phyloP scores from a whole-genome alignment of 148 eudicot species.

The Hydrangea macrophylla region DNA sequence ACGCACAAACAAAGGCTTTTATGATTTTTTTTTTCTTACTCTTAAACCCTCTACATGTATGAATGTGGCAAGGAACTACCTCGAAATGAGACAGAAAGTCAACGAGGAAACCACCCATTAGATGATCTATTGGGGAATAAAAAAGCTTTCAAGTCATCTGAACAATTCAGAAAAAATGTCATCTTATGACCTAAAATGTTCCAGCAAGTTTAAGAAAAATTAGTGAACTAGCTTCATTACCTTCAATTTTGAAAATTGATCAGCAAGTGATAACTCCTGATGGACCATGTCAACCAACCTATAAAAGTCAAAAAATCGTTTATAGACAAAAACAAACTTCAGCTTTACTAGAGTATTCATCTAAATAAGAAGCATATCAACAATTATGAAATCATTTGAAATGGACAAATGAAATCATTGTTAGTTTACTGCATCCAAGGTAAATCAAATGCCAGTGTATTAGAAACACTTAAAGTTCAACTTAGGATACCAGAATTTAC shows the following conservation, averaged over 20 bases:
- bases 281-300: conserved; percentile 92
- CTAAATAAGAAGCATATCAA: not conserved
- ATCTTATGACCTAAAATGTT: not conserved
- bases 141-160: not conserved
- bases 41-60: too few relatives aligned
- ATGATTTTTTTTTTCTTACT: too few relatives aligned
- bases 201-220: not conserved
- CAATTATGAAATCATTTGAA: not conserved
- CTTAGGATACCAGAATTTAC: not conserved
- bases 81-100: too few relatives aligned
- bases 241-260: conserved; percentile 82
- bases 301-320: conserved; percentile 18
- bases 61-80: too few relatives aligned
- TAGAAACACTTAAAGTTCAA: not conserved
- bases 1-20: too few relatives aligned
- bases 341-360: not conserved
- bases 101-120: too few relatives aligned
- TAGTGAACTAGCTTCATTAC: conserved; percentile 35
- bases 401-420: not conserved
- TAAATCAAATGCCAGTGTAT: not conserved
- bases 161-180: not conserved
- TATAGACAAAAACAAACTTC: conserved; percentile 5
- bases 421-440: not conserved
- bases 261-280: conserved; percentile 89
- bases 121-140: too few relatives aligned